These are phyloP conservation scores for Alnus glutinosa DNA, from an alignment of 306 rosid genomes.

Conservation along the genomic window DNA sequence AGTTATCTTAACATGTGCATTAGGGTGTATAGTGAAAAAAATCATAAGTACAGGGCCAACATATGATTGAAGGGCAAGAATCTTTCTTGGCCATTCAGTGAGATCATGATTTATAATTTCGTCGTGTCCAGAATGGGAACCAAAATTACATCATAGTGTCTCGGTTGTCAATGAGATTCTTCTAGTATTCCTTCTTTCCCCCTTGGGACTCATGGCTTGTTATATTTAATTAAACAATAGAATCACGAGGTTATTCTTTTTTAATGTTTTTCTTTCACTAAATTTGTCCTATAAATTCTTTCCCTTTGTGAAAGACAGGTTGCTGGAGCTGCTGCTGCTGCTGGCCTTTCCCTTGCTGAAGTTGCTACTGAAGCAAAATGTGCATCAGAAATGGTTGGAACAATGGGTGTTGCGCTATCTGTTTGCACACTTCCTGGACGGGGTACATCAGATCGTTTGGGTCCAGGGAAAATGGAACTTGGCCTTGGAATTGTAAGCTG, in stretches of 20 bases:
- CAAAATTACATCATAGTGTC: not conserved
- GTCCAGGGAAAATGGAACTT: conserved; percentile 87
- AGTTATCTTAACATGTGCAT: not conserved
- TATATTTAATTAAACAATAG: not conserved
- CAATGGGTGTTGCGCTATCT: conserved; percentile 92
- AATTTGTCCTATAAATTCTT: conserved; percentile 3
- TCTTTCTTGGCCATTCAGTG: not conserved
- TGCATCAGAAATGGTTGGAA: conserved; percentile 90
- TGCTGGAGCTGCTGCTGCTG: conserved; percentile 97
- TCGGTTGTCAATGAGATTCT: not conserved
- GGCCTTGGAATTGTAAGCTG: conserved; percentile 95
- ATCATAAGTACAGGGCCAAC: not conserved
- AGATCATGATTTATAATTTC: not conserved
- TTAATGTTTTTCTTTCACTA: not conserved
- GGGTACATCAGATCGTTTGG: conserved; percentile 84
- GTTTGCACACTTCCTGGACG: conserved; percentile 89
- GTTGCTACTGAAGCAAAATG: conserved; percentile 84
- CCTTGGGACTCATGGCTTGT: not conserved
- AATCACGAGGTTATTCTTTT: not conserved
- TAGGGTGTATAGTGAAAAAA: not conserved
- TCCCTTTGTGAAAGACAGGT: conserved; percentile 52
- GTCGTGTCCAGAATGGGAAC: not conserved
- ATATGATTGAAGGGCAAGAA: not conserved
- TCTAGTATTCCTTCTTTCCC: not conserved
- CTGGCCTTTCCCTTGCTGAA: conserved; percentile 72